Conservation (phyloP, 2,329 filamentous ascomycete genomes). For the Pseudogymnoascus sp. region DNA sequence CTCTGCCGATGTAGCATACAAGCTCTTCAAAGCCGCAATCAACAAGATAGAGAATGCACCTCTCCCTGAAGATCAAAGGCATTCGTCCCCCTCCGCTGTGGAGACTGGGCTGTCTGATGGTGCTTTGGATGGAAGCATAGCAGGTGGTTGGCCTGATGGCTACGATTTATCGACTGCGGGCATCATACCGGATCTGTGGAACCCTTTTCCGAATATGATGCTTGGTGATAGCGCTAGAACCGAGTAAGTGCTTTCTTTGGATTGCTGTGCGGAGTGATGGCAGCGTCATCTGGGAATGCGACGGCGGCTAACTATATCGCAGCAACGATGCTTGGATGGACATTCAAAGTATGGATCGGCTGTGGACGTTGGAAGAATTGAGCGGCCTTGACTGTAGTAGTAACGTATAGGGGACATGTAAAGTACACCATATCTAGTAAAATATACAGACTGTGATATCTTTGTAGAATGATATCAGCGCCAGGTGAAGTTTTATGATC, state of each 20-base stretch:
- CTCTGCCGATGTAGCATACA: constrained; percentile 10
- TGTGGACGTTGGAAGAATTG: not conserved
- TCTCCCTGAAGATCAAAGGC: not conserved
- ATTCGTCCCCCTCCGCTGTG: not conserved
- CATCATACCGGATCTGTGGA: not conserved
- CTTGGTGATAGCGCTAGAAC: not conserved
- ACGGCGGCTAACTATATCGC: not conserved
- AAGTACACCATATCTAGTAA: not conserved
- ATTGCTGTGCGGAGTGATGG: not conserved
- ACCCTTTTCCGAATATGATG: not conserved
- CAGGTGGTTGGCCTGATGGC: not conserved
- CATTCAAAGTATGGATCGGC: not conserved
- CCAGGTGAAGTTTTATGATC: not conserved
- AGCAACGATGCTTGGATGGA: not conserved
- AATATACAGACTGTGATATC: not conserved
- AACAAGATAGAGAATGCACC: not conserved
- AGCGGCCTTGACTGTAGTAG: not conserved
- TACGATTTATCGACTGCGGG: not conserved
- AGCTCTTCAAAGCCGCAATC: not conserved
- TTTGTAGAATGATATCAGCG: not conserved
- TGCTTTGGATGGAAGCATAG: not conserved
- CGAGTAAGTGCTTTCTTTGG: not conserved
- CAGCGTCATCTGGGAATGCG: not conserved
- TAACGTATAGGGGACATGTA: not conserved
- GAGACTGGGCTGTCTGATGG: not conserved